phyloP scores from a whole-genome alignment of 176 grass and related monocot species.

The Themeda triandra region DNA sequence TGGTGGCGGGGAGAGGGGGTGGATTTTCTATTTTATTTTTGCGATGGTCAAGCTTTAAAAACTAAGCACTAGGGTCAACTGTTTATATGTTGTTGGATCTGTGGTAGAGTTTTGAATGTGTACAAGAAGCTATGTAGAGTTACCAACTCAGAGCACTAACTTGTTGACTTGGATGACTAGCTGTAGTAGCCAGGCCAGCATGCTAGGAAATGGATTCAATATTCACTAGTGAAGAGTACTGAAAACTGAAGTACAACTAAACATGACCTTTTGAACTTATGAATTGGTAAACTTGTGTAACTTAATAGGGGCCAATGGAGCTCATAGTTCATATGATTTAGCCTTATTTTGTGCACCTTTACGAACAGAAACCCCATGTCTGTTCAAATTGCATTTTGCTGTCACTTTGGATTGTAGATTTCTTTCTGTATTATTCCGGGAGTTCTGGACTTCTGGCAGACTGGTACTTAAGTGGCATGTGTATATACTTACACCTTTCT shows the following conservation, averaged over 20 bases:
- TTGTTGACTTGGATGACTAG: background rate
- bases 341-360: background rate
- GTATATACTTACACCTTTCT: background rate
- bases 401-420: conserved; percentile 12
- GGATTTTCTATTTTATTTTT: background rate
- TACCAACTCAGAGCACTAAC: background rate
- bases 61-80: background rate
- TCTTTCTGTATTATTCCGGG: conserved; percentile 14
- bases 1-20: background rate
- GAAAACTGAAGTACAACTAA: background rate
- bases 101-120: background rate
- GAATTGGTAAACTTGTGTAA: conserved; percentile 16
- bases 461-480: background rate
- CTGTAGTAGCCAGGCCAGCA: background rate
- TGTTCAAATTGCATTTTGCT: background rate
- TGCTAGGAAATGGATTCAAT: background rate
- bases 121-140: background rate
- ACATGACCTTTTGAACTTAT: background rate
- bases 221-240: background rate
- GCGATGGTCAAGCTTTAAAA: background rate
- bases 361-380: background rate
- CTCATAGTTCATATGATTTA: background rate
- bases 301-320: background rate
- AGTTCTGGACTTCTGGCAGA: conserved; percentile 1
- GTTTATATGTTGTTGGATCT: background rate